Base-by-base conservation (phyloP, 2,329 filamentous ascomycete species). In the Pleurostoma richardsiae region DNA sequence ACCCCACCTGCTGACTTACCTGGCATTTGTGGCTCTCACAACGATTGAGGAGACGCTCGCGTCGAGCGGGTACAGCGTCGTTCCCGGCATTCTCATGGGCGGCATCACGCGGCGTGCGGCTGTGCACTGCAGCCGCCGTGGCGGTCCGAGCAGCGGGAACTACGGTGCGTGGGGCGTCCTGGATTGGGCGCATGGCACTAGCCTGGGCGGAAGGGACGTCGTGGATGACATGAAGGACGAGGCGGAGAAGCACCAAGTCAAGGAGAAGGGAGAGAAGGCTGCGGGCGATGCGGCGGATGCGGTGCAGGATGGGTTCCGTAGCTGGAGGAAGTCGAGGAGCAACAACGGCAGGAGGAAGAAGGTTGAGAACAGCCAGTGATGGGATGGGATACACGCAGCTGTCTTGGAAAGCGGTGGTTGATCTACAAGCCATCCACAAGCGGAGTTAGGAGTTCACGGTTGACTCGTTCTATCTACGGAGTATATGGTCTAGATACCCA, bases 1-100 rank as follows among this genome's bases (percentile, higher is more conserved):
- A 6, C 82, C 84, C 33, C 86, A 90, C 61, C 73, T 89, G 4
- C 70, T 90, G n/a, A 88, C 83, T 0, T 89, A 85, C 66, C 75
- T 88, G 47, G 57, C 87, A 8, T 78, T 88, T 52, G 69, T 83
- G 11, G 73, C 76, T 0, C 59, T 89, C 29, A 76, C 78, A 51
- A 86, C 83, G 3, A 58, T 83, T 1, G 83, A 89, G 53, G 85
- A 88, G 53, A 80, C 81, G 0, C 68, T 88, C 42, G 71, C 82
- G 29, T 81, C 80, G 64, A 86, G 81, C 0, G 85, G 86, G 0
- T 90, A 90, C 64, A 78, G 73, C 11, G 67, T 80, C 5, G 64
- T 79, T 0, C 77, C 77, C 0, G 77, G 76, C 1, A 71, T 79
- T 41, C 52, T 80, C 50, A 70, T 79, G 68, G 70, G 75, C 39